These are phyloP conservation scores for Starmerella lactis-condensi DNA, from an alignment of 805 yeast species.

Conservation along the genomic window DNA sequence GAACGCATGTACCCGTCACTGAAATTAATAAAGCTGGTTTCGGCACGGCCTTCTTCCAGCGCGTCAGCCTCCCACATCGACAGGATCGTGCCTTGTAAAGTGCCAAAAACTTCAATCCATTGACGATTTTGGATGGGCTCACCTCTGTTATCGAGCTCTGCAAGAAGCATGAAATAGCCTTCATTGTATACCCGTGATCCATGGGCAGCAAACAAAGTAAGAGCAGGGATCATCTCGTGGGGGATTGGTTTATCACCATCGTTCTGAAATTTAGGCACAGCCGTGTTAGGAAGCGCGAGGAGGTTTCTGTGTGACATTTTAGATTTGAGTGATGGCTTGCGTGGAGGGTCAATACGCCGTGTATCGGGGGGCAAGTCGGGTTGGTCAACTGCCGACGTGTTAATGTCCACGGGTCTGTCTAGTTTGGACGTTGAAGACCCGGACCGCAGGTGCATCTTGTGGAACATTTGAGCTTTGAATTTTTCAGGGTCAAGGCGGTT, in stretches of 20 bases:
- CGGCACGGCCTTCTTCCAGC: constrained; percentile 37
- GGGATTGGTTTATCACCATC: constrained; percentile 25
- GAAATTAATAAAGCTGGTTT: constrained; percentile 76
- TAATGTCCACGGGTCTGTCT: constrained; percentile 4
- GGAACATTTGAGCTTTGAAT: constrained; percentile 6
- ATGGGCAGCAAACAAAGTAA: constrained; percentile 54
- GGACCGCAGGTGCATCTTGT: constrained; percentile 5
- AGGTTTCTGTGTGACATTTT: neutral
- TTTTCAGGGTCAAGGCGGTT: too few relatives aligned
- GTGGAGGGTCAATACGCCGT: neutral
- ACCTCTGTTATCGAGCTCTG: constrained; percentile 51
- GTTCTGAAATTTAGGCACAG: constrained; percentile 1
- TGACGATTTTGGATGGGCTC: constrained; percentile 53
- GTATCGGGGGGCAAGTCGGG: constrained; percentile 7
- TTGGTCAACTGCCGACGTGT: constrained; percentile 1
- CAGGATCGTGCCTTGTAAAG: constrained; percentile 72
- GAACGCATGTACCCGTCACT: constrained; percentile 77
- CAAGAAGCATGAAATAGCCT: constrained; percentile 31
- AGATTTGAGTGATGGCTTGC: neutral
- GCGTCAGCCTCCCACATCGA: constrained; percentile 65
- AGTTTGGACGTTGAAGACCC: constrained; percentile 3
- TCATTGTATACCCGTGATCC: constrained; percentile 43
- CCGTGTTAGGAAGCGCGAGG: constrained; percentile 7
- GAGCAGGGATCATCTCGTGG: constrained; percentile 51
- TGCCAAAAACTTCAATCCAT: constrained; percentile 90